Evolutionary conservation across 2,329 filamentous ascomycete species (phyloP).

Genomic region (Sporothrix dimorphospora): DNA sequence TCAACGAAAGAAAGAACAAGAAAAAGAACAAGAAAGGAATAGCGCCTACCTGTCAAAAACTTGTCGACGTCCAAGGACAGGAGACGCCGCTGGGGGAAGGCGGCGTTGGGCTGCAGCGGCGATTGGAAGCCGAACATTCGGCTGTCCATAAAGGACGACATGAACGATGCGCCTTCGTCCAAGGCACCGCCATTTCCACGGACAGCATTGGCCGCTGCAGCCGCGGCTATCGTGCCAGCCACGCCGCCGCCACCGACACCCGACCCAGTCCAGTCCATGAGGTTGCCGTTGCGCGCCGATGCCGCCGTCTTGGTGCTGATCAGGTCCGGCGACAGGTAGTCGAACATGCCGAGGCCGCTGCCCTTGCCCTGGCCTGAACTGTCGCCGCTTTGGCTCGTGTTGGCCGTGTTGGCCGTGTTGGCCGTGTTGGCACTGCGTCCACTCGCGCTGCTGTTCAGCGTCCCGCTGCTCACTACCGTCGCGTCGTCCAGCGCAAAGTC

Average conservation of each 20-base stretch:
- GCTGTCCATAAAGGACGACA: slow-evolving; percentile 3
- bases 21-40: neutral
- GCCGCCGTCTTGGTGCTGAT: neutral
- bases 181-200: neutral
- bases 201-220: neutral
- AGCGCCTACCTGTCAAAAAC: slow-evolving; percentile 37
- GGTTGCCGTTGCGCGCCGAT: neutral
- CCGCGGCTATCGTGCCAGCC: neutral
- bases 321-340: slow-evolving; percentile 14
- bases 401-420: neutral
- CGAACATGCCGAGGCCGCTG: slow-evolving; percentile 8
- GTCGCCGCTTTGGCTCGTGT: neutral
- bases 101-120: neutral
- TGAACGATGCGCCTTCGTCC: neutral
- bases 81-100: neutral
- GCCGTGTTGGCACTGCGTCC: neutral
- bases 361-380: neutral
- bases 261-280: neutral
- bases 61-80: slow-evolving; percentile 36
- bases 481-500: slow-evolving; percentile 43
- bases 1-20: neutral
- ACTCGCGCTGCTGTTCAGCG: neutral
- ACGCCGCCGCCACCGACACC: neutral
- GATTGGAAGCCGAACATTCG: neutral
- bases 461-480: neutral